Evolutionary conservation across 1,139 yeast species (phyloP).

Genomic region (Geotrichum europaeum): DNA sequence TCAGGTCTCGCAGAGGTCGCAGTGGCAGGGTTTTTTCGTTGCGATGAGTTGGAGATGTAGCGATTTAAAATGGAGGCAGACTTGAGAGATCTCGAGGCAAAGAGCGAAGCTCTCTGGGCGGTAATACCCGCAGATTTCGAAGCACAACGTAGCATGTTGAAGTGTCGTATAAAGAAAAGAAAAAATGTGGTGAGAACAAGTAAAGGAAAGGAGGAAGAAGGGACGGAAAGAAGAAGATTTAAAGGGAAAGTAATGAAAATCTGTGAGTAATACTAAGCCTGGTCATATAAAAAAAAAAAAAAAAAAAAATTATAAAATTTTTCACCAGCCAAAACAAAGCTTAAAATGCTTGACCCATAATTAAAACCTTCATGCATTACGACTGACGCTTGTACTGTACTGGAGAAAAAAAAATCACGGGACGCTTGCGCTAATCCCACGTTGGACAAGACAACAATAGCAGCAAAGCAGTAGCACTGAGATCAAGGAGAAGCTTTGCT

Average conservation of each 20-base stretch:
- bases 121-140: conserved; percentile 7
- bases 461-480: neutral
- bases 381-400: neutral
- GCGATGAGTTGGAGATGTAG: conserved; percentile 14
- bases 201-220: neutral
- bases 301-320: neutral
- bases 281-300: neutral
- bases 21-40: conserved; percentile 15
- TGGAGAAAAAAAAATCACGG: neutral
- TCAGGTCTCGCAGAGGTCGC: conserved; percentile 36
- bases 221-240: neutral
- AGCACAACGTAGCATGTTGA: conserved; percentile 16
- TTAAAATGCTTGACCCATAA: neutral
- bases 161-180: neutral
- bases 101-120: conserved; percentile 10
- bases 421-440: neutral
- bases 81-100: neutral
- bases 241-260: neutral
- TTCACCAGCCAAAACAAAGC: neutral
- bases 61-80: neutral
- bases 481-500: too few species aligned
- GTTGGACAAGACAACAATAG: neutral
- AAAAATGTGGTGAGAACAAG: neutral
- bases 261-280: neutral
- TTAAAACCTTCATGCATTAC: neutral